phyloP scores from a whole-genome alignment of 495 filamentous ascomycete species.

The Oleoguttula mirabilis region DNA sequence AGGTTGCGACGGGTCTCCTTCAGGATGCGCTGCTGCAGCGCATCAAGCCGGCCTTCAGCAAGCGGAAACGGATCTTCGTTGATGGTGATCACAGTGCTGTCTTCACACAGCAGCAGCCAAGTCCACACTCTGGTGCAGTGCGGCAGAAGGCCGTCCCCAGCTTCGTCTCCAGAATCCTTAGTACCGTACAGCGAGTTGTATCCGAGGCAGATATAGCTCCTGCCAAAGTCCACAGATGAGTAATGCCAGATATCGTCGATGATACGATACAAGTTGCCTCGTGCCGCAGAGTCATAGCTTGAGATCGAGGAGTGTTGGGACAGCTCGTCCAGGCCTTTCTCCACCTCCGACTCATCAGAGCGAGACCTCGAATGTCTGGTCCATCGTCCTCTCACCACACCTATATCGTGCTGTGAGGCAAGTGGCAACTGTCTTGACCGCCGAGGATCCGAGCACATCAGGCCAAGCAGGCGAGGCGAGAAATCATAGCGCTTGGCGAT shows the following conservation, averaged over 20 bases:
- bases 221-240: constrained; percentile 48
- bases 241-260: constrained; percentile 56
- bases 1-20: constrained; percentile 54
- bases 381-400: too few relatives aligned
- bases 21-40: constrained; percentile 28
- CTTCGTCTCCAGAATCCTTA: constrained; percentile 23
- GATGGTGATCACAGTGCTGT: constrained; percentile 71
- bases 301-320: constrained; percentile 12
- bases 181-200: constrained; percentile 66
- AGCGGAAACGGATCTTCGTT: constrained; percentile 56
- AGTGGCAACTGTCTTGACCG: too few relatives aligned
- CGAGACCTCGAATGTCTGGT: too few relatives aligned
- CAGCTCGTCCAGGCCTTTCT: constrained; percentile 14
- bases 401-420: too few relatives aligned
- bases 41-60: constrained; percentile 22
- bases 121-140: constrained; percentile 57
- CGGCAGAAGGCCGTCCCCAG: constrained; percentile 31
- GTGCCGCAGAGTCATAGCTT: constrained; percentile 11
- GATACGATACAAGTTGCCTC: constrained; percentile 37
- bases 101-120: constrained; percentile 72
- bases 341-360: constrained; percentile 13
- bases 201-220: constrained; percentile 60
- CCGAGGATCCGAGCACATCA: constrained; percentile 50
- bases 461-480: constrained; percentile 50
- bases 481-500: constrained; percentile 52